These are phyloP conservation scores for Cutaneotrichosporon dermatis DNA, from an alignment of 1,284 basidiomycete genomes.

Conservation along the genomic window DNA sequence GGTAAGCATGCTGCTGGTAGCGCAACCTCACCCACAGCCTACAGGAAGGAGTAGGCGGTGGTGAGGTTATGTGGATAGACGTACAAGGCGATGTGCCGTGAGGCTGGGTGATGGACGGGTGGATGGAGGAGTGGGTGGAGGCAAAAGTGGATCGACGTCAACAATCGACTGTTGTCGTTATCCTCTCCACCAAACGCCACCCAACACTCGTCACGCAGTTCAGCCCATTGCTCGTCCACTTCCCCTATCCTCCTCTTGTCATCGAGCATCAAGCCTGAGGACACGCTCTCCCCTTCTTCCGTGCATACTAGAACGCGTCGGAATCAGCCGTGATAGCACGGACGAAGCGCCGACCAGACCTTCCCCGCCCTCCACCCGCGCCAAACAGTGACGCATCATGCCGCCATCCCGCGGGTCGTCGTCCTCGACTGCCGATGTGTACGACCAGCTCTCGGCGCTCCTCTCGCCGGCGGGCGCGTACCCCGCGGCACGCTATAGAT, in stretches of 20 bases:
- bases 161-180: background rate
- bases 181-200: background rate
- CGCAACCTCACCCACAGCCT: too few species aligned
- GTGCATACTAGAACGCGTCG: too few species aligned
- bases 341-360: too few species aligned
- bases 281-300: too few species aligned
- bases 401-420: background rate
- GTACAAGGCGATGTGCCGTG: constrained; percentile 2
- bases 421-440: constrained; percentile 9
- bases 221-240: background rate
- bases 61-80: background rate
- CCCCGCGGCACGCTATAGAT: constrained; percentile 55
- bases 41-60: too few species aligned
- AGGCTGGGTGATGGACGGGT: background rate
- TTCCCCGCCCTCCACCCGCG: too few species aligned
- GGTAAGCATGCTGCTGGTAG: background rate
- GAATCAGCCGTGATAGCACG: too few species aligned
- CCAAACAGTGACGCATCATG: background rate
- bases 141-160: background rate
- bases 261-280: background rate
- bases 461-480: constrained; percentile 23
- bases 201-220: background rate
- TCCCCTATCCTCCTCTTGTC: background rate
- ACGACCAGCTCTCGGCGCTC: constrained; percentile 30
- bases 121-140: constrained; percentile 1